Base-by-base conservation (phyloP, 768 basidiomycete genomes). In the Rhodotorula graminis region DNA sequence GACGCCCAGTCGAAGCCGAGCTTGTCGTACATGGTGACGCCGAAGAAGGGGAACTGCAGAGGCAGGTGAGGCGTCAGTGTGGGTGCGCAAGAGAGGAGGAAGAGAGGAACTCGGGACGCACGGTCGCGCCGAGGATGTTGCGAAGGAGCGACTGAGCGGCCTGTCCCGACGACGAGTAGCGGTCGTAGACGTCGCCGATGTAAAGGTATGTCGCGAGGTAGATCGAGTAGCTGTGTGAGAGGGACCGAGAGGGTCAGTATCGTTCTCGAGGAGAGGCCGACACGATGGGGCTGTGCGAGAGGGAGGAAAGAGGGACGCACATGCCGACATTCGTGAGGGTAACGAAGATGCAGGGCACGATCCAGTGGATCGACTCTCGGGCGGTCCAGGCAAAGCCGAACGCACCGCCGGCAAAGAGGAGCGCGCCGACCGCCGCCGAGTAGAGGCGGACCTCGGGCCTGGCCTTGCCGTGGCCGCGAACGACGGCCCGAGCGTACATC, bases 361-460 rank as follows among this genome's bases (percentile, higher is more conserved):
- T 62, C 76, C 76, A 77, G 57, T 74, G 76, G 29, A 77, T 71
- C 71, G 66, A 75, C 5, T 69, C 63, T 8, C 76, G 67, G 2
- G 77, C 74, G 15, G 74, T 71, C 64, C 74, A 68, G 4, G 55
- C 74, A 37, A 78, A 78, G 29, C 63, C 60, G 66, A 78, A 78
- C 37, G 53, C 62, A 15, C 74, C 74, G 46, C 62, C 46, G 16
- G 61, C 29, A 65, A 77, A 77, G 33, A 74, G 57, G 40, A 71
- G 19, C 3, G 50, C 66, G 21, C 73, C 73, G 49, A 79, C 42
- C 0, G 73, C 71, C 29, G 65, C 31, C 0, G 77, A 55, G 68
- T 77, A 76, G 2, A 79, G 70, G 8, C 78, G 66, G 12, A 76
- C 75, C 70, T 79, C 76, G 11, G 78, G 78, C 6, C 29, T 42